Evolutionary conservation across 179 eudicot genomes (phyloP).

Genomic region (Drosera spatulata): DNA sequence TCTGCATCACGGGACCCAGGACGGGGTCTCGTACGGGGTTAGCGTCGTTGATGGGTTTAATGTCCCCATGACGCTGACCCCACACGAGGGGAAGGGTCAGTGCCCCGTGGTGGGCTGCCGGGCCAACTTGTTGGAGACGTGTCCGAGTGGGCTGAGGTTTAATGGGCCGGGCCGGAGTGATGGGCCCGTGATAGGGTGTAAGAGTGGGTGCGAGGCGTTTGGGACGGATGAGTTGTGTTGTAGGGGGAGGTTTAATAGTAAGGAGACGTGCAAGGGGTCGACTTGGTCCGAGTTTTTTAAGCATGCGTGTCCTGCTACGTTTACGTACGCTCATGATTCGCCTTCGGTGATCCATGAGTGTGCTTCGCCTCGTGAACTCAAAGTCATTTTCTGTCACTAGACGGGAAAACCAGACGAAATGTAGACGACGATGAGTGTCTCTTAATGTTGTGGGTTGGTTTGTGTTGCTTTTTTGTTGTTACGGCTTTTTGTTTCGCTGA

Average conservation of each 20-base stretch:
- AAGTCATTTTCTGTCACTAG: constrained; percentile 92
- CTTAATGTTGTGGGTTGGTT: no score
- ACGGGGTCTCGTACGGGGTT: constrained; percentile 32
- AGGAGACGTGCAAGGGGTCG: constrained; percentile 12
- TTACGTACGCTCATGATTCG: constrained; percentile 52
- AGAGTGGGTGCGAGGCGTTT: constrained; percentile 36
- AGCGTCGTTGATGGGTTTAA: constrained; percentile 38
- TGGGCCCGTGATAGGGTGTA: constrained; percentile 30
- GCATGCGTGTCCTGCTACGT: constrained; percentile 31
- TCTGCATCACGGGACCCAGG: constrained; percentile 27
- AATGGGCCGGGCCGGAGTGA: constrained; percentile 2
- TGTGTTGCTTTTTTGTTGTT: no score
- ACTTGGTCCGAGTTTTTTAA: constrained; percentile 22
- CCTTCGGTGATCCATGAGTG: constrained; percentile 84
- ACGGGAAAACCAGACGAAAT: no score
- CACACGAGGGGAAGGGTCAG: constrained; percentile 30
- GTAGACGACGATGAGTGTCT: no score
- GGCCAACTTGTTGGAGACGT: constrained; percentile 10
- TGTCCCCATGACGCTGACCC: constrained; percentile 38
- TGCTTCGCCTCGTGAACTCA: constrained; percentile 75
- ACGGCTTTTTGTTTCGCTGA: no score
- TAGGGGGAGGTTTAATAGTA: constrained; percentile 14
- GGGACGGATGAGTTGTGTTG: constrained; percentile 27
- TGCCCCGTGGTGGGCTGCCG: constrained; percentile 38
- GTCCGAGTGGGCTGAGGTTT: constrained; percentile 17